Base-by-base conservation (phyloP, 495 filamentous ascomycete genomes). In the Hypoxylon lenormandii region DNA sequence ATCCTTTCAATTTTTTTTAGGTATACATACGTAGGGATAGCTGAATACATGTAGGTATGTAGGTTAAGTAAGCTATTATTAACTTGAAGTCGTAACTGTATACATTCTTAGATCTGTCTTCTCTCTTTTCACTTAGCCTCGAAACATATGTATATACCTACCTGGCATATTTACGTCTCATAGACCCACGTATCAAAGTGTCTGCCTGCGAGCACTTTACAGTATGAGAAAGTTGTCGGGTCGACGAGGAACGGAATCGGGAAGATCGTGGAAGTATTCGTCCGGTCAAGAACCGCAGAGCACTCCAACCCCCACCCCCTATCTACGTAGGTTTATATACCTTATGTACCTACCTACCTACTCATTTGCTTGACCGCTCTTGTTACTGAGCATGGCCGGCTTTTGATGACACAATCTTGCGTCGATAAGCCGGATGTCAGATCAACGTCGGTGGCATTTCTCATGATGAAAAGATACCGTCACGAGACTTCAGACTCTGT, bases 311-410 rank as follows among this genome's bases (percentile, higher is more conserved):
- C 60, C 61, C 61, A 60, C 68, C 61, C 68, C 62, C 68, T 66
- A 66, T 71, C 66, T 62, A 65, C 56, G 50, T 62, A 65, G 51
- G 50, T 70, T 33, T 33, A 64, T 45, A 33, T 45, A 7, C 56
- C 46, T 60, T 46, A 53, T 54, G 59, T 51, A 60, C 3, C 19
- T 22, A 22, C n/a, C n/a, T n/a, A n/a, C n/a, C n/a, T n/a, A 22
- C 46, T 38, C 56, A 8, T n/a, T 22, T 52, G 61, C 68, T 66
- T 71, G 68, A 71, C 68, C 68, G 68, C 68, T 71, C 68, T 71
- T 71, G 50, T 62, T 61, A 48, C 56, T 36, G 61, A 66, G 51
- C 21, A 61, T 53, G 23, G 46, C 38, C 40, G 42, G 59, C 30
- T 5, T 59, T 36, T 45, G 51, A 71, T 71, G 62, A 71, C 68